Conservation (phyloP, 306 rosid genomes). For the Comarum palustre region DNA sequence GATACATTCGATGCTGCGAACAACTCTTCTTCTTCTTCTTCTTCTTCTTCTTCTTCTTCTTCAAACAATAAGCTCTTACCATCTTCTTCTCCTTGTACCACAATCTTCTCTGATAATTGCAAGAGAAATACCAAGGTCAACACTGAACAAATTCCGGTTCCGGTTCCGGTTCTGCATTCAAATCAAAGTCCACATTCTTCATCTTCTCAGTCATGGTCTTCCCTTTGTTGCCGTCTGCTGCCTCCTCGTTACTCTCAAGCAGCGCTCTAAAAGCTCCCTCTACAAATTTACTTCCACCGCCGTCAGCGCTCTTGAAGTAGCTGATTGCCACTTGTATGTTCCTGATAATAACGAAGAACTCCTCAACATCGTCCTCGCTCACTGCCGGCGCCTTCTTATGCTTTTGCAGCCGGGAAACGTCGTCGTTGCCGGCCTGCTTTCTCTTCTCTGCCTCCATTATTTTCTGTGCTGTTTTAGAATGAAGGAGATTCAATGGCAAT, state of each 20-base stretch:
- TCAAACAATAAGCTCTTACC: too few species aligned
- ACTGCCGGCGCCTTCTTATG: slow-evolving; percentile 26
- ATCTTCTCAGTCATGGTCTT: neutral
- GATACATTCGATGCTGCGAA: too few species aligned
- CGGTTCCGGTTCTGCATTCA: slow-evolving; percentile 20
- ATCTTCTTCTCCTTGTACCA: too few species aligned
- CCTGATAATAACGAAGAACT: slow-evolving; percentile 41
- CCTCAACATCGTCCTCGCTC: slow-evolving; percentile 45
- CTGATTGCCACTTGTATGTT: slow-evolving; percentile 29
- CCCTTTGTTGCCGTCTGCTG: neutral
- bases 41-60: too few species aligned
- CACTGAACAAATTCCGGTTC: slow-evolving; percentile 12
- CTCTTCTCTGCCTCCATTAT: slow-evolving; percentile 22
- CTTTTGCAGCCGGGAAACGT: slow-evolving; percentile 13
- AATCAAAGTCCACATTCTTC: slow-evolving; percentile 19
- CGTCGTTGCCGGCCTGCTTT: slow-evolving; percentile 7
- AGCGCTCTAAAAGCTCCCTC: slow-evolving; percentile 12
- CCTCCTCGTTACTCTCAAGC: slow-evolving; percentile 20
- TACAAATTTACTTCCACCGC: neutral
- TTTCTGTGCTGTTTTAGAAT: too few species aligned
- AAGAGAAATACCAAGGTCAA: too few species aligned
- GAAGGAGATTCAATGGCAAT: neutral
- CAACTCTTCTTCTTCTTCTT: too few species aligned
- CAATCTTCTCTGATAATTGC: too few species aligned
- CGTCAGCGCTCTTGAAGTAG: slow-evolving; percentile 26